A percentile compares a stretch with the other conserved stretches of the same genome.
Conservation (phyloP, 2,329 filamentous ascomycete genomes). For the Beauveria bassiana region DNA sequence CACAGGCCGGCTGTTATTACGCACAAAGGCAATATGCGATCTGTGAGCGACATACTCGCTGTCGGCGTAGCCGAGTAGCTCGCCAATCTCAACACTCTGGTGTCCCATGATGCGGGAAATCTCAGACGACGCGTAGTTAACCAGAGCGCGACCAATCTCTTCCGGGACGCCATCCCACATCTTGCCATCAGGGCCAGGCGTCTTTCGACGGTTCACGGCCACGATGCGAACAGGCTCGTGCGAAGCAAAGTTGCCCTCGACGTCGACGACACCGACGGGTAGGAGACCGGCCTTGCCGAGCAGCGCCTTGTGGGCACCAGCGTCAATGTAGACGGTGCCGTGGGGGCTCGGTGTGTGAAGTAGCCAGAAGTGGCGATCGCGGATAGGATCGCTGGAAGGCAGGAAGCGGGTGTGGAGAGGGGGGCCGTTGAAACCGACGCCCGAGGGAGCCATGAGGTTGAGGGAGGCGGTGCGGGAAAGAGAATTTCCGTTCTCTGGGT, state of each 20-base stretch:
- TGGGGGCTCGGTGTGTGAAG: constrained; percentile 85
- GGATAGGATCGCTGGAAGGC: constrained; percentile 73
- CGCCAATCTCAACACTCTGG: constrained; percentile 72
- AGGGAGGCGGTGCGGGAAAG: constrained; percentile 35
- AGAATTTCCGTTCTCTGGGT: constrained; percentile 26
- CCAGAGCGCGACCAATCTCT: constrained; percentile 82
- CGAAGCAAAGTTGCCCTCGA: constrained; percentile 81
- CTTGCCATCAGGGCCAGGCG: constrained; percentile 34
- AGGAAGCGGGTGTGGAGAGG: constrained; percentile 91
- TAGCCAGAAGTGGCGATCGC: constrained; percentile 95
- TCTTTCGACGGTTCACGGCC: constrained; percentile 57
- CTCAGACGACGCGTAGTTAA: constrained; percentile 86
- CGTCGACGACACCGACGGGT: constrained; percentile 82
- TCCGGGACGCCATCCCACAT: constrained; percentile 43
- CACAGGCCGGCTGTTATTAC: constrained; percentile 43
- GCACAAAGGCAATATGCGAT: constrained; percentile 77
- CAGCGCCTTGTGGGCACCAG: constrained; percentile 76
- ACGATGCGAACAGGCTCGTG: constrained; percentile 86
- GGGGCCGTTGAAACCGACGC: constrained; percentile 31
- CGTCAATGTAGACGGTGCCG: constrained; percentile 86
- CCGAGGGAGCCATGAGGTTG: constrained; percentile 22
- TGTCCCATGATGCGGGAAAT: constrained; percentile 78
- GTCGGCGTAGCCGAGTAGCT: constrained; percentile 81
- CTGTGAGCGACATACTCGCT: constrained; percentile 88
- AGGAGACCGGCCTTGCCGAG: constrained; percentile 78